phyloP scores from a whole-genome alignment of 2,329 filamentous ascomycete genomes.

The Arthroderma sp. region DNA sequence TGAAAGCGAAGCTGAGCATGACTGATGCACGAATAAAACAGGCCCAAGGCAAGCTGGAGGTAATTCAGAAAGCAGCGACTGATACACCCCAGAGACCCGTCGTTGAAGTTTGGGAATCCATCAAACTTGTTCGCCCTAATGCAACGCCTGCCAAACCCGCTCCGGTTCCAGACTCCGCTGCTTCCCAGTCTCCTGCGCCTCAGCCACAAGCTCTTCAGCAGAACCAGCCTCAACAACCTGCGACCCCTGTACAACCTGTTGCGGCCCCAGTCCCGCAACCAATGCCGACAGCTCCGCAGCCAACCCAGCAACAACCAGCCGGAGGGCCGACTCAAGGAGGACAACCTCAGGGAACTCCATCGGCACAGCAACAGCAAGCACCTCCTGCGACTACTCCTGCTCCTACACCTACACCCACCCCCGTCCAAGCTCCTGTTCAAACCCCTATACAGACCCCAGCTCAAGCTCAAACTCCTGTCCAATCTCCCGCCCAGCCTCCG shows the following conservation, averaged over 20 bases:
- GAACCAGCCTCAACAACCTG: conserved; percentile 10
- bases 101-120: conserved; percentile 72
- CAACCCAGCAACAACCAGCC: conserved; percentile 7
- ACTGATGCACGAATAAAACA: conserved; percentile 53
- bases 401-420: conserved; percentile 2
- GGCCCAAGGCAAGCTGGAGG: conserved; percentile 57
- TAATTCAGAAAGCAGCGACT: conserved; percentile 68
- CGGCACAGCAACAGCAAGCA: conserved; percentile 9
- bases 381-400: conserved; percentile 3
- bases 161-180: conserved; percentile 6
- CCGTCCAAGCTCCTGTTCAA: conserved; percentile 1
- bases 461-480: conserved; percentile 7
- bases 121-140: conserved; percentile 42
- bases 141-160: conserved; percentile 8
- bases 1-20: conserved; percentile 64
- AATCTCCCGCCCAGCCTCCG: conserved; percentile 9
- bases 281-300: conserved; percentile 7
- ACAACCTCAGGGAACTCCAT: conserved; percentile 9
- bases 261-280: conserved; percentile 10
- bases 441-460: conserved; percentile 3
- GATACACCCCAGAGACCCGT: conserved; percentile 78
- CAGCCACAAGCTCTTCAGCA: conserved; percentile 1
- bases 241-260: conserved; percentile 10
- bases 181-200: conserved; percentile 6
- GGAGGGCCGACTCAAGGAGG: conserved; percentile 6